Evolutionary conservation across 305 asterid genomes (phyloP).

Genomic region (Withania somnifera): DNA sequence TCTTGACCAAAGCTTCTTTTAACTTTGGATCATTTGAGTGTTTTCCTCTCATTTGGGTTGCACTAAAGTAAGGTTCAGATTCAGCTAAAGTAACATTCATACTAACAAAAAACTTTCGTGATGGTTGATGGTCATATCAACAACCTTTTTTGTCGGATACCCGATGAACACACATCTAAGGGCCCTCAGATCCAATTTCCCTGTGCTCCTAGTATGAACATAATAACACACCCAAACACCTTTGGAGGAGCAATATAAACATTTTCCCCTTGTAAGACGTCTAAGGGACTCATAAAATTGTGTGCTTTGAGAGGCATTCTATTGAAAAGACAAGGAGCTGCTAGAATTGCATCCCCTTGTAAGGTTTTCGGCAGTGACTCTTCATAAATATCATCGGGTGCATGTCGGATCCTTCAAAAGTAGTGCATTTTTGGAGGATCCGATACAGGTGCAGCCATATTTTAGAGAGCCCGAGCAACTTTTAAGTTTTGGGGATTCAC

Average conservation of each 20-base stretch:
- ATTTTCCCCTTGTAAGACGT: neutral
- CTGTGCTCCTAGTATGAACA: neutral
- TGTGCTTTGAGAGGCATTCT: neutral
- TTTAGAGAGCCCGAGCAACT: no score
- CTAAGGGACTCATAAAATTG: neutral
- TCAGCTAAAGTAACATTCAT: neutral
- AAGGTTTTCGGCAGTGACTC: neutral
- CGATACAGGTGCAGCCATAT: no score
- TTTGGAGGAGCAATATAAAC: neutral
- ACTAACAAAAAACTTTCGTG: neutral
- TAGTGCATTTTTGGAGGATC: no score
- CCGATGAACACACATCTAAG: neutral
- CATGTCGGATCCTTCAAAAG: no score
- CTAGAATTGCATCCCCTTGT: neutral
- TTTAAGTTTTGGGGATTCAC: no score
- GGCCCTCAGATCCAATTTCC: neutral
- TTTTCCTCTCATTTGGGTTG: neutral
- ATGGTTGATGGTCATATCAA: neutral
- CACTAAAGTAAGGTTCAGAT: neutral
- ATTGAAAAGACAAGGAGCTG: neutral
- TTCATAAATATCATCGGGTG: no score
- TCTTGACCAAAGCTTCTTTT: neutral
- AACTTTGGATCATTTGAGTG: neutral
- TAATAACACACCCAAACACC: neutral
- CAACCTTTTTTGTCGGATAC: neutral